Conservation (phyloP, 2,329 filamentous ascomycete species). For the Colletotrichum incanum region DNA sequence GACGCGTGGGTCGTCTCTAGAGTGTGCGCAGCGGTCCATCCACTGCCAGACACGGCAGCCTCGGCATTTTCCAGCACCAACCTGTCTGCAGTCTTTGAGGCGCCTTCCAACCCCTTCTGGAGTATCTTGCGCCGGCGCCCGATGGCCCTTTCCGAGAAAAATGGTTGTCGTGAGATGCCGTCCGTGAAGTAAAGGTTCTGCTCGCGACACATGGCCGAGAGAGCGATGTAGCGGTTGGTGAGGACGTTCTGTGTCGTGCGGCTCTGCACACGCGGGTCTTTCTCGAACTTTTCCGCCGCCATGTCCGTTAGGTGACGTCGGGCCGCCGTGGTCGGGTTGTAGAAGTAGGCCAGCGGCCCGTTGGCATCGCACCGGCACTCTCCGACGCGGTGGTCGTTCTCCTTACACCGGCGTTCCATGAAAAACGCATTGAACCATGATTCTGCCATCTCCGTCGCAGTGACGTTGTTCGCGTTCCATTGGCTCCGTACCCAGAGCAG, state of each 20-base stretch:
- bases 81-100: not conserved
- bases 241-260: constrained; percentile 3
- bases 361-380: constrained; percentile 40
- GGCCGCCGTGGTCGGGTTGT: constrained; percentile 40
- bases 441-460: not conserved
- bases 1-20: constrained; percentile 6
- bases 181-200: constrained; percentile 27
- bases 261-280: constrained; percentile 9
- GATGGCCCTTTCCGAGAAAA: constrained; percentile 27
- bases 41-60: not conserved
- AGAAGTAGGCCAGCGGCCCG: constrained; percentile 31
- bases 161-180: constrained; percentile 30
- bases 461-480: not conserved
- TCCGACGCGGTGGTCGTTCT: constrained; percentile 26
- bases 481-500: constrained; percentile 23
- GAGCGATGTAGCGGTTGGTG: constrained; percentile 8
- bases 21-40: constrained; percentile 28
- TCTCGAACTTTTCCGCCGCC: constrained; percentile 4
- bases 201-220: constrained; percentile 12
- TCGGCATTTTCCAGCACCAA: constrained; percentile 12
- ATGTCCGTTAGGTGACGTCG: constrained; percentile 30
- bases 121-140: constrained; percentile 17
- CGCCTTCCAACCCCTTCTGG: not conserved
- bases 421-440: constrained; percentile 29
- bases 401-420: constrained; percentile 41